Percentiles rank a stretch among this genome's conserved stretches.
These are phyloP conservation scores for Metarhizium robertsii DNA, from an alignment of 2,329 filamentous ascomycete species.

Conservation along the genomic window DNA sequence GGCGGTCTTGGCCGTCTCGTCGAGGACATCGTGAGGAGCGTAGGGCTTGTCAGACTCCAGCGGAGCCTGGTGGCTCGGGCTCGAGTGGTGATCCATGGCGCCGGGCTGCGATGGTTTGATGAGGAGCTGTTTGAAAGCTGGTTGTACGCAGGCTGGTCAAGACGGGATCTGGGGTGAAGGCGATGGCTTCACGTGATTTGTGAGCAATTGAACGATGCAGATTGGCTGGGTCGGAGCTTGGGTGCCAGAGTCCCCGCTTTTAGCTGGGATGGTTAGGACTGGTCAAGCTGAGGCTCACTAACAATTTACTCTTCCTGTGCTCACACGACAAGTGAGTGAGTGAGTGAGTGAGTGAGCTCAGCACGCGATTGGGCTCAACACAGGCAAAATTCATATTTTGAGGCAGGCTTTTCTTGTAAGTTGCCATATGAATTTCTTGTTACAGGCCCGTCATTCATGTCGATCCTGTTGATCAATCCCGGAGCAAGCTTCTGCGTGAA, in stretches of 20 bases:
- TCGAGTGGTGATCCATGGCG: slow-evolving; percentile 25
- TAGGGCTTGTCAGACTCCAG: slow-evolving; percentile 32
- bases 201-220: slow-evolving; percentile 22
- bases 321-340: background rate
- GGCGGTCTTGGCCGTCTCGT: slow-evolving; percentile 53
- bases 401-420: too few relatives aligned
- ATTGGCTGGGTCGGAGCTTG: slow-evolving; percentile 18
- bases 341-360: background rate
- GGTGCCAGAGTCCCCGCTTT: background rate
- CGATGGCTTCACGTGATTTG: slow-evolving; percentile 23
- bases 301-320: too few relatives aligned
- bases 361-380: background rate
- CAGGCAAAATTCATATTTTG: too few relatives aligned
- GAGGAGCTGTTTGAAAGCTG: slow-evolving; percentile 3
- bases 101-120: slow-evolving; percentile 6
- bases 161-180: too few relatives aligned
- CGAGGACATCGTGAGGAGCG: slow-evolving; percentile 67
- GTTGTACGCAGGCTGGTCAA: background rate
- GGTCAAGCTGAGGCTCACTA: too few relatives aligned
- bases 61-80: slow-evolving; percentile 17
- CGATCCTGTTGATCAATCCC: too few relatives aligned
- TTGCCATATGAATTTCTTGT: too few relatives aligned
- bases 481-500: too few relatives aligned
- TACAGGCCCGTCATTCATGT: too few relatives aligned
- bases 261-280: too few relatives aligned